Conservation (phyloP, 2,329 filamentous ascomycete species). For the Chaetomiaceae sp. region DNA sequence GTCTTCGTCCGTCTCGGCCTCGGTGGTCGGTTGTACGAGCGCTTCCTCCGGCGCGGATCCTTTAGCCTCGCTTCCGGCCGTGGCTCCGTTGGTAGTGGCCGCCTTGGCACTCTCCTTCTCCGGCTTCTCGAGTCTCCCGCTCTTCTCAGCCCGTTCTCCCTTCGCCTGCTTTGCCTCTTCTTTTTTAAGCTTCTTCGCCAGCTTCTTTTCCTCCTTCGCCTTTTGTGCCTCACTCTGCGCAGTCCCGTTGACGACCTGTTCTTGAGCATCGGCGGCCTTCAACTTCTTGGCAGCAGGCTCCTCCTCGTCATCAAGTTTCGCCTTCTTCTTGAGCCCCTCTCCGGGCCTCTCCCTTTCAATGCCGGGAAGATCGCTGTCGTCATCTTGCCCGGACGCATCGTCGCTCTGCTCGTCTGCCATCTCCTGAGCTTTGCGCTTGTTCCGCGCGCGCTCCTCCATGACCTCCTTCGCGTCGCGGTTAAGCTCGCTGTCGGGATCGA, state of each 20-base stretch:
- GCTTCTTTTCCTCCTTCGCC: conserved; percentile 42
- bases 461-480: conserved; percentile 86
- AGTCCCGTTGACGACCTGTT: conserved; percentile 42
- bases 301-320: conserved; percentile 32
- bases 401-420: conserved; percentile 45
- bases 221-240: conserved; percentile 34
- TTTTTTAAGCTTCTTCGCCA: conserved; percentile 28
- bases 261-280: conserved; percentile 45
- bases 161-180: conserved; percentile 19
- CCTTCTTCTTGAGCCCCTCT: conserved; percentile 53
- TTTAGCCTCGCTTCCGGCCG: conserved; percentile 8
- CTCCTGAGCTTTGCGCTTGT: conserved; percentile 74
- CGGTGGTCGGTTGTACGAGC: conserved; percentile 19
- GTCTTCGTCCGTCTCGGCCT: conserved; percentile 27
- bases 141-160: conserved; percentile 15
- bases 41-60: conserved; percentile 7
- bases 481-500: conserved; percentile 77
- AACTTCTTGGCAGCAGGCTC: conserved; percentile 26
- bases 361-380: conserved; percentile 40
- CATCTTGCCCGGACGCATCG: conserved; percentile 39
- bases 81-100: conserved; percentile 33
- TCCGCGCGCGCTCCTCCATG: conserved; percentile 70
- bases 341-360: conserved; percentile 56
- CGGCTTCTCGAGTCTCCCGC: conserved; percentile 32
- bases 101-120: conserved; percentile 54